Evolutionary conservation across 305 asterid genomes (phyloP).

Genomic region (Ajuga reptans): DNA sequence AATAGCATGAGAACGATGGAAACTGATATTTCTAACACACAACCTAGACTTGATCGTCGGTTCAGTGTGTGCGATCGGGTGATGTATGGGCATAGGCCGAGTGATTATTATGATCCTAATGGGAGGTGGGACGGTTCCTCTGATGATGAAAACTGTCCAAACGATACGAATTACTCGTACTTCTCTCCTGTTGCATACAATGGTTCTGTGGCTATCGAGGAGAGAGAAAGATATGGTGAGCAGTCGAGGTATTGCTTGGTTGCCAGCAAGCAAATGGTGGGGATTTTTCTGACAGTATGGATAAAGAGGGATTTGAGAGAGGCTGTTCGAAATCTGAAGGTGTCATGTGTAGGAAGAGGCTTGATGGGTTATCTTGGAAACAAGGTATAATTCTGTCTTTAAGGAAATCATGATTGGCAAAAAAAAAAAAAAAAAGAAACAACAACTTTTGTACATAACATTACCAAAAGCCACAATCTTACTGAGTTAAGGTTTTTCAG

Average conservation of each 20-base stretch:
- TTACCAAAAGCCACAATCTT: conserved; percentile 12
- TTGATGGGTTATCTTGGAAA: conserved; percentile 98
- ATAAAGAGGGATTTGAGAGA: conserved; percentile 71
- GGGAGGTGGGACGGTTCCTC: conserved; percentile 60
- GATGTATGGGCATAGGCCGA: conserved; percentile 50
- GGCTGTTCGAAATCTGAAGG: conserved; percentile 68
- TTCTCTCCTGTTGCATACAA: conserved; percentile 45
- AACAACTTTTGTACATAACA: background rate
- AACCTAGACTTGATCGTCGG: conserved; percentile 67
- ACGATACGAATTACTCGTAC: conserved; percentile 42
- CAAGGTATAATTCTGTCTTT: conserved; percentile 46
- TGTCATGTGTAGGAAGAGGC: conserved; percentile 94
- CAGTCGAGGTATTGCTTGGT: conserved; percentile 75
- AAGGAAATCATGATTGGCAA: conserved; percentile 9
- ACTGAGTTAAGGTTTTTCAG: conserved; percentile 37
- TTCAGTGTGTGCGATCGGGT: conserved; percentile 76
- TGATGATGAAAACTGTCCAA: conserved; percentile 71
- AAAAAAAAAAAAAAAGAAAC: too few species aligned
- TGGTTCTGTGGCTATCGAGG: conserved; percentile 40
- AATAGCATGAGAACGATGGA: conserved; percentile 77
- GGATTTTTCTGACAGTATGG: conserved; percentile 89
- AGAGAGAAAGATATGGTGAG: conserved; percentile 41
- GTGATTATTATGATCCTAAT: conserved; percentile 50
- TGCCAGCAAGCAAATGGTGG: conserved; percentile 98
- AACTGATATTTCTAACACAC: conserved; percentile 40